These are phyloP conservation scores for Lecanicillium sp. DNA, from an alignment of 2,329 filamentous ascomycete species.

Conservation along the genomic window DNA sequence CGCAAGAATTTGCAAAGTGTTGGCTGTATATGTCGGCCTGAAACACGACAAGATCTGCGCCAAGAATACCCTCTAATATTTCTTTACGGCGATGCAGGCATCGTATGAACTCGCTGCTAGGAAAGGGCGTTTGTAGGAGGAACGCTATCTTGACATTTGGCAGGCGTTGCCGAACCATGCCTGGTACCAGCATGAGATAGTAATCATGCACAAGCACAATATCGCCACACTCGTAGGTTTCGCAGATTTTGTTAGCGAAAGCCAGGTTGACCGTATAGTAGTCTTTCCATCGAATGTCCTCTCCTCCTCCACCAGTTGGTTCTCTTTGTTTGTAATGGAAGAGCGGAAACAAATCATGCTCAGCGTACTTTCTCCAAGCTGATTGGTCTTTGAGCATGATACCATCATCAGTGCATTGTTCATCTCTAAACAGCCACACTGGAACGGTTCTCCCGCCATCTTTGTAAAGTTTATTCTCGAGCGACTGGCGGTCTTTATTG, in stretches of 20 bases:
- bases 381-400: conserved; percentile 72
- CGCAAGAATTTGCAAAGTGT: conserved; percentile 92
- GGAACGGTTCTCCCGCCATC: conserved; percentile 63
- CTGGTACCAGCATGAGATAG: conserved; percentile 82
- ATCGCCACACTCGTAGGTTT: conserved; percentile 85
- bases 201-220: conserved; percentile 92
- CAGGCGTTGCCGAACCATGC: conserved; percentile 74
- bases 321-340: conserved; percentile 96
- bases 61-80: conserved; percentile 78
- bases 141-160: conserved; percentile 91
- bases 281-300: conserved; percentile 80
- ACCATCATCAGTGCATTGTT: conserved; percentile 57
- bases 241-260: conserved; percentile 81
- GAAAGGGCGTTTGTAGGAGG: conserved; percentile 89
- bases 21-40: conserved; percentile 92
- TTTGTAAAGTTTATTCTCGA: conserved; percentile 66
- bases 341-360: conserved; percentile 83
- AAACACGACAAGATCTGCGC: conserved; percentile 88
- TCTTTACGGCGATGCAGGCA: conserved; percentile 85
- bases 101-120: conserved; percentile 89
- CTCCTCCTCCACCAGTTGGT: conserved; percentile 75
- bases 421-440: conserved; percentile 79
- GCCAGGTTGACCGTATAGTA: conserved; percentile 88
- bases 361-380: conserved; percentile 82
- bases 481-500: conserved; percentile 57